A percentile compares a stretch with the other conserved stretches of the same genome.
Conservation (phyloP, 371 early-diverging fungal genomes). For the Lichtheimia ramosa region DNA sequence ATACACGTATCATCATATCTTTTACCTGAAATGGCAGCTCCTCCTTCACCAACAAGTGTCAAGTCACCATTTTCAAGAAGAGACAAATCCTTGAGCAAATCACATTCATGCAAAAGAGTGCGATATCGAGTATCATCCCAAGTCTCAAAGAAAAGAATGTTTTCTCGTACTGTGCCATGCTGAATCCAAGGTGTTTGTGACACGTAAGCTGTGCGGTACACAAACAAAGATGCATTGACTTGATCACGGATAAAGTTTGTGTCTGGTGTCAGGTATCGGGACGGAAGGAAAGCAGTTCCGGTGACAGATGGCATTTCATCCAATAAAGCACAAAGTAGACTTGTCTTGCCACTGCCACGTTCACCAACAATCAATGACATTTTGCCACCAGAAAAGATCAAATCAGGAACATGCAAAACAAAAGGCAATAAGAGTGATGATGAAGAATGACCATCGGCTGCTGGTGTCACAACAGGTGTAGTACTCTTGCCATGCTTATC, state of each 20-base stretch:
- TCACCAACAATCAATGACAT: conserved; percentile 65
- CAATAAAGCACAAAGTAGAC: conserved; percentile 66
- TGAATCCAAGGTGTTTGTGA: conserved; percentile 83
- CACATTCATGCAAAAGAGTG: conserved; percentile 66
- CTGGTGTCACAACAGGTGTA: neutral
- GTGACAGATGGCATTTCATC: conserved; percentile 57
- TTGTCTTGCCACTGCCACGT: conserved; percentile 66
- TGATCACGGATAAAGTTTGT: conserved; percentile 22
- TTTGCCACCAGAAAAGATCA: conserved; percentile 56
- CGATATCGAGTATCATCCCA: conserved; percentile 67
- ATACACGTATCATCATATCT: conserved; percentile 14
- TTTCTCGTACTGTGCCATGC: conserved; percentile 77
- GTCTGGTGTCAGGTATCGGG: conserved; percentile 15
- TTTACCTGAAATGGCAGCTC: conserved; percentile 39
- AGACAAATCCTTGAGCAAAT: conserved; percentile 73
- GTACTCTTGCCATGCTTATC: neutral
- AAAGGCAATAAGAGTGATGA: conserved; percentile 6
- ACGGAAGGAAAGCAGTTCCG: conserved; percentile 49
- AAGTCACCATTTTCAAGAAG: conserved; percentile 77
- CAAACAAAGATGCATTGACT: conserved; percentile 12
- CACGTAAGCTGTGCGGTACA: conserved; percentile 63
- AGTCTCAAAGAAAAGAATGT: conserved; percentile 78
- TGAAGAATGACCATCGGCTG: neutral
- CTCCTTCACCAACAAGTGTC: conserved; percentile 74
- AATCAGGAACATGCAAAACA: conserved; percentile 19